phyloP scores from a whole-genome alignment of 148 eudicot genomes.

The Camellia lanceoleosa region DNA sequence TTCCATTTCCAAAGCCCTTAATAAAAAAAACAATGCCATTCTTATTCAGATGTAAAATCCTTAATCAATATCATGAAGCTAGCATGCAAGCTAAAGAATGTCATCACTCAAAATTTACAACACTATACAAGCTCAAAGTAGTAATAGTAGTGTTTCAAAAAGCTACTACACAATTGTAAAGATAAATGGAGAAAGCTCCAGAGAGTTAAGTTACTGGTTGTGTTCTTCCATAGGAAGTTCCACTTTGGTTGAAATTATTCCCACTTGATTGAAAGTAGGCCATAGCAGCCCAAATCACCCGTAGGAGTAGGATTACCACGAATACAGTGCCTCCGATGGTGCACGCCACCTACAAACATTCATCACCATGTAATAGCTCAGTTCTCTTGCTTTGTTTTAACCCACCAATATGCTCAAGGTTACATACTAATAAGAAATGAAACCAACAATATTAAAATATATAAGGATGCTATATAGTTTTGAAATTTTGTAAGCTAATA shows the following conservation, averaged over 20 bases:
- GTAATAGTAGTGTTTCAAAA: neutral
- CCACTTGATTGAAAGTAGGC: slow-evolving; percentile 20
- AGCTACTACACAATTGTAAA: neutral
- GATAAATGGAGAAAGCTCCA: neutral
- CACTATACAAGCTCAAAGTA: neutral
- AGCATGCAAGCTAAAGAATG: neutral
- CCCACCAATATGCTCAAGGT: neutral
- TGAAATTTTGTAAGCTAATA: too few relatives aligned
- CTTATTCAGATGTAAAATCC: neutral
- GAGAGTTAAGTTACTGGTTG: slow-evolving; percentile 16
- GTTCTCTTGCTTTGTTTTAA: neutral
- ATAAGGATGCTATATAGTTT: too few relatives aligned
- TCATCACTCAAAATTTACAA: neutral
- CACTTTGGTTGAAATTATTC: slow-evolving; percentile 12
- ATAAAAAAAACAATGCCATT: neutral
- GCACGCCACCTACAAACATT: slow-evolving; percentile 22
- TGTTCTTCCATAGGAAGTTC: slow-evolving; percentile 16
- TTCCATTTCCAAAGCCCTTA: too few relatives aligned
- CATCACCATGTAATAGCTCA: neutral
- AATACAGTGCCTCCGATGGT: slow-evolving; percentile 28
- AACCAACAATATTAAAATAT: too few relatives aligned
- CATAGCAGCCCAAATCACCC: slow-evolving; percentile 17
- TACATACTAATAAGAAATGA: too few relatives aligned
- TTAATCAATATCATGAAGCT: neutral
- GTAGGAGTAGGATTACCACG: slow-evolving; percentile 20